phyloP scores from a whole-genome alignment of 345 rosid species.

The Theobroma cacao region DNA sequence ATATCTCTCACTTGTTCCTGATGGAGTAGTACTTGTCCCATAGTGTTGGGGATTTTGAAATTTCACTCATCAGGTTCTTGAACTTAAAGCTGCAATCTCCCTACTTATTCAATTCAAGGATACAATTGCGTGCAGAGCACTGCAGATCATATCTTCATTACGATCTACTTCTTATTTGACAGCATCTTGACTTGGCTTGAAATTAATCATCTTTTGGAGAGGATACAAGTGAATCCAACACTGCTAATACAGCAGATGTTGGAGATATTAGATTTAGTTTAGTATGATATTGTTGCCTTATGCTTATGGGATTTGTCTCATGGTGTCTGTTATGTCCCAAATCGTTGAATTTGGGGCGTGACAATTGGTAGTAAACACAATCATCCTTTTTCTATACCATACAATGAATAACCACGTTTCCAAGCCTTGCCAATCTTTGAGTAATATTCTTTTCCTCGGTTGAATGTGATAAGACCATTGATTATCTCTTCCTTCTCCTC shows the following conservation, averaged over 20 bases:
- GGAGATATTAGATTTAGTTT: too few relatives aligned
- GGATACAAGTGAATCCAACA: slow-evolving; percentile 95
- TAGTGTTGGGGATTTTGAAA: slow-evolving; percentile 56
- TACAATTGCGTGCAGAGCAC: slow-evolving; percentile 91
- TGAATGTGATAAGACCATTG: slow-evolving; percentile 49
- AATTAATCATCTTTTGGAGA: slow-evolving; percentile 84
- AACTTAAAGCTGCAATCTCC: slow-evolving; percentile 90
- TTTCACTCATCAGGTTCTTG: slow-evolving; percentile 81
- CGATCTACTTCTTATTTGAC: slow-evolving; percentile 99
- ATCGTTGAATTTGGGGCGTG: too few relatives aligned
- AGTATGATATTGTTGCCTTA: too few relatives aligned
- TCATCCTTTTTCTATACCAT: slow-evolving; percentile 42
- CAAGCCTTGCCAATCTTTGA: slow-evolving; percentile 59
- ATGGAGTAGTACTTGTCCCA: slow-evolving; percentile 81
- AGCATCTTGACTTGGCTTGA: slow-evolving; percentile 97
- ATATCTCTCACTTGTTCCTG: slow-evolving; percentile 64
- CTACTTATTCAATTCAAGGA: slow-evolving; percentile 95
- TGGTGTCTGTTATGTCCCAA: too few relatives aligned
- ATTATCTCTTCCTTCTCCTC: slow-evolving; percentile 43
- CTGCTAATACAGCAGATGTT: too few relatives aligned
- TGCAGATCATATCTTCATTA: slow-evolving; percentile 98
- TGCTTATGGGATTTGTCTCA: too few relatives aligned
- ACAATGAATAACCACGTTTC: slow-evolving; percentile 72
- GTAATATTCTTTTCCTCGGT: slow-evolving; percentile 52
- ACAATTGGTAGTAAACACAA: slow-evolving; percentile 35